Evolutionary conservation across 2,329 filamentous ascomycete genomes (phyloP).

Genomic region (Exophiala dermatitidis): DNA sequence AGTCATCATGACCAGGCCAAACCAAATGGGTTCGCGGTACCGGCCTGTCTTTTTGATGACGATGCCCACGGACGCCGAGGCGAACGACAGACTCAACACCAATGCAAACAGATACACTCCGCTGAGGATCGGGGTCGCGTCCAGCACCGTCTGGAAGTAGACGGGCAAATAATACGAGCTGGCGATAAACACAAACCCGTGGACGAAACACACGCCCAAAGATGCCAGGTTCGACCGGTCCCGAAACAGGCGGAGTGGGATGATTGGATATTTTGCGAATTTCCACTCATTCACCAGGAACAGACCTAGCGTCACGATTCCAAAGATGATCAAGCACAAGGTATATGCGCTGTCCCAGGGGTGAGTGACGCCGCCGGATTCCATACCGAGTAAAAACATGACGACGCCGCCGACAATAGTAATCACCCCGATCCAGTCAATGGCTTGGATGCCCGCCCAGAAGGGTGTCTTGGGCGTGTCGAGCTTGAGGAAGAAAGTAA

Average conservation of each 20-base stretch:
- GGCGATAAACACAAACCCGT: constrained; percentile 71
- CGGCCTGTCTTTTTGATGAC: constrained; percentile 66
- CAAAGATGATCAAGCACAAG: constrained; percentile 45
- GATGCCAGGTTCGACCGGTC: constrained; percentile 44
- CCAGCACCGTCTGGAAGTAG: constrained; percentile 72
- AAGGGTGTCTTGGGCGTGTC: constrained; percentile 56
- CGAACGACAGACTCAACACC: constrained; percentile 59
- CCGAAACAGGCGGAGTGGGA: constrained; percentile 48
- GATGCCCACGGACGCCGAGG: constrained; percentile 56
- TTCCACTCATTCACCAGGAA: constrained; percentile 56
- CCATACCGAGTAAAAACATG: constrained; percentile 63
- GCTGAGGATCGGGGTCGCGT: constrained; percentile 60
- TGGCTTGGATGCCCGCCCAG: constrained; percentile 50
- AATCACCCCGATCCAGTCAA: constrained; percentile 58
- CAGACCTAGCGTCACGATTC: constrained; percentile 36
- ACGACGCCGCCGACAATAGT: constrained; percentile 57
- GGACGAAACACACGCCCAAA: constrained; percentile 61
- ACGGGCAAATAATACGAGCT: constrained; percentile 74
- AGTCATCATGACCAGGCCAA: constrained; percentile 52
- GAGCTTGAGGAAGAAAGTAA: constrained; percentile 54
- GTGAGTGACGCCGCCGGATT: constrained; percentile 58
- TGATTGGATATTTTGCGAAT: constrained; percentile 55
- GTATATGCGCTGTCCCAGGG: constrained; percentile 46
- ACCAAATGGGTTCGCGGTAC: constrained; percentile 56
- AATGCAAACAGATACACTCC: constrained; percentile 69